A percentile compares a stretch with the other conserved stretches of the same genome.
These are phyloP conservation scores for Xerophyta viscosa DNA, from an alignment of 106 monocot genomes.

Conservation along the genomic window DNA sequence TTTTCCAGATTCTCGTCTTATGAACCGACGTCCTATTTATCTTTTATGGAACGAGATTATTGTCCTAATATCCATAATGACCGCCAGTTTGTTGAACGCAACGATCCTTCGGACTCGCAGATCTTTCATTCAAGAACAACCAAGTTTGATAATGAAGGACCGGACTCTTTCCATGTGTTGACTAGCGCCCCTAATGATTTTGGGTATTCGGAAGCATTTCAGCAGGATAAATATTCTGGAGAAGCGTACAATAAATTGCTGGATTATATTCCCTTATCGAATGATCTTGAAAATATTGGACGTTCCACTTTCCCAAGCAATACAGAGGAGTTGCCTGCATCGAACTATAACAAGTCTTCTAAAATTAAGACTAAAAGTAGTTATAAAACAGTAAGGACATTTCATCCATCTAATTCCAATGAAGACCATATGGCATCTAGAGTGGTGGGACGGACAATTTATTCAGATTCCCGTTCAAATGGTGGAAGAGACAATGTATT, in stretches of 20 bases:
- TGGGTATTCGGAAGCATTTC: not conserved
- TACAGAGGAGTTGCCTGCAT: not conserved
- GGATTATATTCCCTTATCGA: constrained; percentile 4
- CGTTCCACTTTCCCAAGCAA: not conserved
- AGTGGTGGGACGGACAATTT: too few species aligned
- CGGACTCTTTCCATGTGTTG: not conserved
- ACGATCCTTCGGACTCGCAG: constrained; percentile 1
- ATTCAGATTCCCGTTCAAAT: not conserved
- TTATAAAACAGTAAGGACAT: not conserved
- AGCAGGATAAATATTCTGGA: not conserved
- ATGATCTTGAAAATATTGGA: constrained; percentile 1
- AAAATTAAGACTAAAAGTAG: not conserved
- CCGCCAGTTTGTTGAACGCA: not conserved
- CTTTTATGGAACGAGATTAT: not conserved
- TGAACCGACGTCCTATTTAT: not conserved
- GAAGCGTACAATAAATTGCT: not conserved
- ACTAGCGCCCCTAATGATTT: not conserved
- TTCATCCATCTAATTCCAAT: not conserved
- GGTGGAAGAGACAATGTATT: constrained; percentile 10
- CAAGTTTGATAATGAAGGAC: not conserved
- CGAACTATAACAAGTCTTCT: not conserved
- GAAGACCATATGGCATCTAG: not conserved
- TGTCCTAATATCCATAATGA: not conserved
- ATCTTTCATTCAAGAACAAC: not conserved
- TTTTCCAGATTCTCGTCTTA: not conserved